Conservation (phyloP, 768 basidiomycete species). For the Amanita subjunquillea region DNA sequence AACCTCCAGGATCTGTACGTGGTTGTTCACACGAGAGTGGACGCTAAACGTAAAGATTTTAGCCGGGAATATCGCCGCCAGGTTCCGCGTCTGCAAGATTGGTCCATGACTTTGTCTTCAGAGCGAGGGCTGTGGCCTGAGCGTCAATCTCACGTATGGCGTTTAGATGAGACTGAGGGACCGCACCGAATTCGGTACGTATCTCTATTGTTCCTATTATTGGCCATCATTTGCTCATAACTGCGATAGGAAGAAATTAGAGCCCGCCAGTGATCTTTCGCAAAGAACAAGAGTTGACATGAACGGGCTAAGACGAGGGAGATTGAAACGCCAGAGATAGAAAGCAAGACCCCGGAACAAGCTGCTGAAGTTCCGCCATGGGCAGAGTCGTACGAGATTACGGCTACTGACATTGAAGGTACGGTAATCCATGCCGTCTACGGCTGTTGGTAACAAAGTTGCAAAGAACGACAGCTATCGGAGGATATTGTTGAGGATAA, state of each 20-base stretch:
- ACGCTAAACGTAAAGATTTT: conserved; percentile 2
- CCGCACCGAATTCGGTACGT: conserved; percentile 73
- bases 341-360: conserved; percentile 37
- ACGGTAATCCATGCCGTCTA: conserved; percentile 1
- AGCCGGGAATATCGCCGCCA: conserved; percentile 77
- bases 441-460: neutral
- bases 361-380: conserved; percentile 56
- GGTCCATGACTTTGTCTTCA: conserved; percentile 49
- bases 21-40: neutral
- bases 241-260: conserved; percentile 59
- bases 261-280: conserved; percentile 44
- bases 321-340: conserved; percentile 35
- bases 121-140: conserved; percentile 83
- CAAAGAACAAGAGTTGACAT: conserved; percentile 33
- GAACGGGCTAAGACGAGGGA: conserved; percentile 20
- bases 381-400: conserved; percentile 63
- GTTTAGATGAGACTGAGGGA: conserved; percentile 87
- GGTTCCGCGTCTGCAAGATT: conserved; percentile 47
- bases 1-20: conserved; percentile 62
- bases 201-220: neutral
- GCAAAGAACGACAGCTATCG: conserved; percentile 42
- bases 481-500: conserved; percentile 86
- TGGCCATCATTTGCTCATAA: neutral
- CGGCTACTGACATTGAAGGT: conserved; percentile 57
- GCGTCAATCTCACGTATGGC: conserved; percentile 46